phyloP scores from a whole-genome alignment of 768 basidiomycete genomes.

The Ramaria sp. region DNA sequence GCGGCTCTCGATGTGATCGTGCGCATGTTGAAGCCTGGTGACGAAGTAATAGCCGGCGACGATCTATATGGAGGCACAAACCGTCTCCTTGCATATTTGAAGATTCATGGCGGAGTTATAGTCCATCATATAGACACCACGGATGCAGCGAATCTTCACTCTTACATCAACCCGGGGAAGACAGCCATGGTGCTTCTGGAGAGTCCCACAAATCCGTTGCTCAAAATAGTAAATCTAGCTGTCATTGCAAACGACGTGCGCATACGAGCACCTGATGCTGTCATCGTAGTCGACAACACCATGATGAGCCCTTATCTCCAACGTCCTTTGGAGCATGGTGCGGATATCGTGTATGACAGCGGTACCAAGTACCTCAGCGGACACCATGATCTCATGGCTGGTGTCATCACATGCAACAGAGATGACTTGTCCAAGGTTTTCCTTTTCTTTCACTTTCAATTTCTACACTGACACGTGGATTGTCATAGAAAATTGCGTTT shows the following conservation, averaged over 20 bases:
- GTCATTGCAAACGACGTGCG: slow-evolving; percentile 78
- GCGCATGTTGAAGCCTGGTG: slow-evolving; percentile 88
- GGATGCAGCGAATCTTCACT: slow-evolving; percentile 46
- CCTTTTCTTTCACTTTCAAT: slow-evolving; percentile 1
- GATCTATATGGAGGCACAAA: slow-evolving; percentile 98
- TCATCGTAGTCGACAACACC: slow-evolving; percentile 92
- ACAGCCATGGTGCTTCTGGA: slow-evolving; percentile 95
- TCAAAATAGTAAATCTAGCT: slow-evolving; percentile 89
- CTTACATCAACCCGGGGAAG: slow-evolving; percentile 57
- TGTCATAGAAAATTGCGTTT: slow-evolving; percentile 71
- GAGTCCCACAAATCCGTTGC: slow-evolving; percentile 92
- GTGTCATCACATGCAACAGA: slow-evolving; percentile 83
- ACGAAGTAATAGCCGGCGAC: slow-evolving; percentile 92
- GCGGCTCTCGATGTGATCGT: slow-evolving; percentile 93
- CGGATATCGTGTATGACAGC: slow-evolving; percentile 96
- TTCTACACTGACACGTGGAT: slow-evolving; percentile 9
- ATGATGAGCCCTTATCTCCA: slow-evolving; percentile 99
- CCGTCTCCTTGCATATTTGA: slow-evolving; percentile 83
- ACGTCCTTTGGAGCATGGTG: slow-evolving; percentile 88
- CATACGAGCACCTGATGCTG: slow-evolving; percentile 64
- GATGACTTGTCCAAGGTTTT: slow-evolving; percentile 80
- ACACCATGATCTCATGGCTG: slow-evolving; percentile 99
- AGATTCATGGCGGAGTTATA: slow-evolving; percentile 74
- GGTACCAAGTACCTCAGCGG: slow-evolving; percentile 97
- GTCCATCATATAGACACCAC: slow-evolving; percentile 96